Percentiles rank a stretch among this genome's conserved stretches.
These are phyloP conservation scores for Testicularia cyperi DNA, from an alignment of 1,284 basidiomycete genomes.

Conservation along the genomic window DNA sequence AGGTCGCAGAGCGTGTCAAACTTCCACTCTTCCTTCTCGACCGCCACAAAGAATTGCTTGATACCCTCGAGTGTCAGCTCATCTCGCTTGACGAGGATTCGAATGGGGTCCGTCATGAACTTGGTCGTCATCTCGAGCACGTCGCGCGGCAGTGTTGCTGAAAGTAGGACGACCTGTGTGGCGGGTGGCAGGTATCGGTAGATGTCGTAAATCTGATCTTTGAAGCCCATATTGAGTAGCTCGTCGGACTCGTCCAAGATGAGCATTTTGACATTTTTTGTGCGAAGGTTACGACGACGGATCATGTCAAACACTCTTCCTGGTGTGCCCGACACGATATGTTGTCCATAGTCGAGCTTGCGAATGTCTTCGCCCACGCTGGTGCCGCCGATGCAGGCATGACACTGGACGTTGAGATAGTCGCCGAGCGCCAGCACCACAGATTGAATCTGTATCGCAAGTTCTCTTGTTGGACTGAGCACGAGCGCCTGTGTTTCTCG, in stretches of 20 bases:
- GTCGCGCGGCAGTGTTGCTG: constrained; percentile 93
- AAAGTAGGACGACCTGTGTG: constrained; percentile 94
- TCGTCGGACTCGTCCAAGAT: constrained; percentile 98
- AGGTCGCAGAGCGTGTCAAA: constrained; percentile 94
- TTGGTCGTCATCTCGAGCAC: constrained; percentile 99
- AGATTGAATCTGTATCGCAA: constrained; percentile 88
- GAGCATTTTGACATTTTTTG: constrained; percentile 99
- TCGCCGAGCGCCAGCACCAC: constrained; percentile 95
- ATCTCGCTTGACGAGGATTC: constrained; percentile 99
- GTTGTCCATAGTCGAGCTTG: constrained; percentile 96
- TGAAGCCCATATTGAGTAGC: constrained; percentile 96
- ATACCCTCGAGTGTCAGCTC: constrained; percentile 99
- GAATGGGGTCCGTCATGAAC: constrained; percentile 99
- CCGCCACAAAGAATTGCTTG: constrained; percentile 99
- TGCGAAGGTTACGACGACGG: constrained; percentile 85
- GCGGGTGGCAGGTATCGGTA: constrained; percentile 97
- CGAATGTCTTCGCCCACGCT: constrained; percentile 97
- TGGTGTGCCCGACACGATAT: constrained; percentile 95
- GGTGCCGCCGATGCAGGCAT: constrained; percentile 97
- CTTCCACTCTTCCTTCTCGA: constrained; percentile 99
- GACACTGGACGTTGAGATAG: constrained; percentile 99
- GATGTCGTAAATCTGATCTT: constrained; percentile 99
- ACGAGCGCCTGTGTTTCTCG: constrained; percentile 96
- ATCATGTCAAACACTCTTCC: constrained; percentile 99
- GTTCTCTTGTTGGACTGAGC: constrained; percentile 70